Percentiles rank a stretch among this genome's conserved stretches.
These are phyloP conservation scores for Pestalotiopsis sp. DNA, from an alignment of 2,329 filamentous ascomycete species.

Conservation along the genomic window DNA sequence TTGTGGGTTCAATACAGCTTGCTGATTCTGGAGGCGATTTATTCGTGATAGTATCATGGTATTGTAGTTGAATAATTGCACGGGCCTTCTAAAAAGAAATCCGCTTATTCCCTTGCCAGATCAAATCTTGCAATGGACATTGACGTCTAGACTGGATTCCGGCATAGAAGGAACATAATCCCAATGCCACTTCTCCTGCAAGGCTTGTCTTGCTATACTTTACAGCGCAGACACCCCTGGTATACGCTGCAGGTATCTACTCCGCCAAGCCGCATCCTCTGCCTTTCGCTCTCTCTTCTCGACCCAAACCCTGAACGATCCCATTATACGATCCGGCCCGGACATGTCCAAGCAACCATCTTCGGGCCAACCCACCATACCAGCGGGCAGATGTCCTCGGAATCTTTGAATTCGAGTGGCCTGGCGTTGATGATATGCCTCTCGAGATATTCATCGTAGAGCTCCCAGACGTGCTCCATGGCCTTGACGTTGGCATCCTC, in stretches of 20 bases:
- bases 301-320: not conserved
- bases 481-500: not conserved
- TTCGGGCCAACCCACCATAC: not conserved
- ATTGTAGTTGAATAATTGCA: no score
- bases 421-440: not conserved
- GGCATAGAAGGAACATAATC: no score
- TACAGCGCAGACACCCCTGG: no score
- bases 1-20: not conserved
- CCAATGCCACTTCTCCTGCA: no score
- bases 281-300: not conserved
- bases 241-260: no score
- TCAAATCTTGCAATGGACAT: no score
- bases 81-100: no score
- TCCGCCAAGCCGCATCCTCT: not conserved
- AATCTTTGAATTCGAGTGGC: not conserved
- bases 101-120: no score
- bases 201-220: no score
- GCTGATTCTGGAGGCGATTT: no score
- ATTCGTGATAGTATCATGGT: no score
- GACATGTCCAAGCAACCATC: not conserved
- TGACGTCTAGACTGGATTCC: no score
- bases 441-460: not conserved
- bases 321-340: not conserved
- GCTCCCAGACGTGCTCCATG: not conserved
- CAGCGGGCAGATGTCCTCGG: not conserved